Conservation (phyloP, 1,284 basidiomycete species). For the Puccinia hordei region DNA sequence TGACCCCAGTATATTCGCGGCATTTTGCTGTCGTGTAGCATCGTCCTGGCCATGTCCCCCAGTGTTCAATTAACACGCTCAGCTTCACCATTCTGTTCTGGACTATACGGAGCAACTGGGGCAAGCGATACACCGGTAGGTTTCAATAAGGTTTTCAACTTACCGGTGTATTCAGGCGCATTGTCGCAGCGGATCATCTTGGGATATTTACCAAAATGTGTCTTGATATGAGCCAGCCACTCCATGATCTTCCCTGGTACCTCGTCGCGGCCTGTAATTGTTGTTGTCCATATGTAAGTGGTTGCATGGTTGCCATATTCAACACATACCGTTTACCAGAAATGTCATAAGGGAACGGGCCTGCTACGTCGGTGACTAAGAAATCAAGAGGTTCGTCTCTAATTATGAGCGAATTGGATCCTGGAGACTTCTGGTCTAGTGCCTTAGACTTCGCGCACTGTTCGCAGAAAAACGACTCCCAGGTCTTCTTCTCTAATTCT, state of each 20-base stretch:
- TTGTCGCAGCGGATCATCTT: no score
- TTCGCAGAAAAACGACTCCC: background rate
- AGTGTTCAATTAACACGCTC: constrained; percentile 4
- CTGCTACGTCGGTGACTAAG: no score
- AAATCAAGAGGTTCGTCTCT: no score
- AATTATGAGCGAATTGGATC: background rate
- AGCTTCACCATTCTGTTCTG: constrained; percentile 11
- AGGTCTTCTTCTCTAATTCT: background rate
- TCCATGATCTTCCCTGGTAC: background rate
- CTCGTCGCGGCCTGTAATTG: background rate
- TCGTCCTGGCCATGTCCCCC: constrained; percentile 12
- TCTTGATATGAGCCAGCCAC: background rate
- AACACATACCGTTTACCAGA: background rate
- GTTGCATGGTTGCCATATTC: background rate
- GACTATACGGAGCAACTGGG: background rate
- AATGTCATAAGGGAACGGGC: background rate
- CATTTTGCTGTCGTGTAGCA: background rate
- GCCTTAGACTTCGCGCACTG: background rate
- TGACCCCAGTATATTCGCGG: background rate
- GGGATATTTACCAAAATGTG: no score
- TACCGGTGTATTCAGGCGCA: background rate
- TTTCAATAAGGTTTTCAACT: background rate
- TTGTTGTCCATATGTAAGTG: background rate
- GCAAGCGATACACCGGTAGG: background rate
- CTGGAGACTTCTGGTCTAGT: background rate